Evolutionary conservation across 2,329 filamentous ascomycete genomes (phyloP), one percentile per base, ranked within the genome.

Genomic region (Stachybotrys chartarum): DNA sequence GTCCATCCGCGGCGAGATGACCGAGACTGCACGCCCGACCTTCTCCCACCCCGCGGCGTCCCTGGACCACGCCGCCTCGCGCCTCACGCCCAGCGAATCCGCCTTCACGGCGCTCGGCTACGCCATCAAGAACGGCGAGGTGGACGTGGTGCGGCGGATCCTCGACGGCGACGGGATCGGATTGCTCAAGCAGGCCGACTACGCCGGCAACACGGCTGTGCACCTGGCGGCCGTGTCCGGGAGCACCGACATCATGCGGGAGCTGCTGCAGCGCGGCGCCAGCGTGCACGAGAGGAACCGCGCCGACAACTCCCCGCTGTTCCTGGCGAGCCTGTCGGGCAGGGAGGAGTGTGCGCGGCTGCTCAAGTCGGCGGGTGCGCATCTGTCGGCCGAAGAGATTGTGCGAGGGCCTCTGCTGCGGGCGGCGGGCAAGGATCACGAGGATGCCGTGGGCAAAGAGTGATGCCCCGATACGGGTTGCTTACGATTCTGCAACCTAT

Each of bases 1-100:
- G 30, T 90, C 88, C 11, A 78, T 96, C 24, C 83, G 90, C 52
- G 92, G 92, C 50, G 92, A 97, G 74, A 83, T 96, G 72, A 96
- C 90, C 11, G 89, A 91, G 70, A 81, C 84, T 54, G 79, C 83
- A 7, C 77, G 81, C 49, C 88, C 88, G 12, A 83, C 86, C 58
- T 95, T 95, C 72, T 82, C 87, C 44, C 90, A 93, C 66, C 89
- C 88, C 0, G 78, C 83, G 30, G 82, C 78, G 48, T 78, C 71
- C 42, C 66, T 78, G 50, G 76, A 77, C 55, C 67, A 69, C 52
- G 71, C 70, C 17, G 70, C 73, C 35, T 67, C 70, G 31, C 74
- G 71, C 51, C 71, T 83, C 39, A 77, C 76, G 1, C 62, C 72
- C 3, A 67, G 70, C 58, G 80, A 84, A 58, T 83, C 86, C 47